Evolutionary conservation across 495 filamentous ascomycete species (phyloP), one percentile per base, ranked within the genome.

Genomic region (Aspergillus taichungensis): DNA sequence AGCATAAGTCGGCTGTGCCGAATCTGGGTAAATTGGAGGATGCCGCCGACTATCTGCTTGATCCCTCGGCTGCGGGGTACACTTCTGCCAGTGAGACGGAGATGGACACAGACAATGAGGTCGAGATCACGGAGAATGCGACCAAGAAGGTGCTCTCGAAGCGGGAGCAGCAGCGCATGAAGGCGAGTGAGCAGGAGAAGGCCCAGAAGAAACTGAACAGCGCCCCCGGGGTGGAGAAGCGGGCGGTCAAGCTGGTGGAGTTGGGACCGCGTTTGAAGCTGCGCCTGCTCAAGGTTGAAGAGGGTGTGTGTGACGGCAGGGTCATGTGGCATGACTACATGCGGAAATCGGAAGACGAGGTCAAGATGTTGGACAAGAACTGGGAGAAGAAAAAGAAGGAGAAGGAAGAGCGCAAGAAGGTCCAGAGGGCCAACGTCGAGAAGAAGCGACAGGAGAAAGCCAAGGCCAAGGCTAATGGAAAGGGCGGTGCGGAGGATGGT

Each of bases 281-380:
- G 30, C 78, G 91, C 34, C 75, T 99, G 77, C 83, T 84, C 42
- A 97, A 99, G 67, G 90, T 99, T 8, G 92, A 99, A 60, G 94
- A 97, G 50, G 94, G 89, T 11, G 62, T 97, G 9, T 96, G 89
- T 56, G 76, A 79, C 30, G 92, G 92, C 33, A 90, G 87, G 66
- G 76, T 95, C 30, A 85, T 99, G 84, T 97, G 94, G 92, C 94
- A 99, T 66, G 88, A 95, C 56, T 92, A 83, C 55, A 76, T 95
- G 43, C 75, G 76, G 54, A 99, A 97, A 73, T 80, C 82, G 1
- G 79, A 77, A 51, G 71, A 78, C 32, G 92, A 97, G 58, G 66
- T 87, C 35, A 77, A 78, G 59, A 75, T 79, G 42, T 62, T 95
- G 54, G 88, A 97, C 53, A 69, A 80, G 68, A 75, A 76, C 54